Evolutionary conservation across 805 yeast genomes (phyloP).

Genomic region (Candida ortonii): DNA sequence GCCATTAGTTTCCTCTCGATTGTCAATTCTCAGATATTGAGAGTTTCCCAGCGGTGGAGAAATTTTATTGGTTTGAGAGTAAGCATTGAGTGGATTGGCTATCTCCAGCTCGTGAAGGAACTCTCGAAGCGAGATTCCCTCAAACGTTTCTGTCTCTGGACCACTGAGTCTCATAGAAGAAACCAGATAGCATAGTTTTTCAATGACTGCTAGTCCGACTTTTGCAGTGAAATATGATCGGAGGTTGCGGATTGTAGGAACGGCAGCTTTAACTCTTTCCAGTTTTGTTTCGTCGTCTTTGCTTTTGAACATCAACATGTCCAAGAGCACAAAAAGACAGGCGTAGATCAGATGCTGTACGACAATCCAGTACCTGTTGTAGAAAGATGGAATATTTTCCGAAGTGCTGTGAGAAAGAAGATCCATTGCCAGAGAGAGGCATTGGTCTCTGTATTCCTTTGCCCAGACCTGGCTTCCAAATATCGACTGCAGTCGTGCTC

Average conservation of each 20-base stretch:
- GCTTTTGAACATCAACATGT: constrained; percentile 26
- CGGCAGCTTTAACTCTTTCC: constrained; percentile 16
- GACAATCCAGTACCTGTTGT: constrained; percentile 27
- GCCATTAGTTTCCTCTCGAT: background rate
- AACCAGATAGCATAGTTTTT: constrained; percentile 23
- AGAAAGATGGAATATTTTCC: constrained; percentile 18
- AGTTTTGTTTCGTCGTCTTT: constrained; percentile 21
- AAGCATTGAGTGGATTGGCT: constrained; percentile 12
- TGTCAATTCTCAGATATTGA: constrained; percentile 19
- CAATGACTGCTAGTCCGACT: constrained; percentile 28
- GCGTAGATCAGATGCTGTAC: constrained; percentile 28
- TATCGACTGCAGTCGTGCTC: constrained; percentile 20
- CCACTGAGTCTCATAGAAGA: constrained; percentile 16
- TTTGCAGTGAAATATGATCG: constrained; percentile 24
- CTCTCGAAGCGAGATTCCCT: constrained; percentile 20
- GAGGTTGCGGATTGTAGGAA: constrained; percentile 18
- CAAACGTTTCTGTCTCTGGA: constrained; percentile 12
- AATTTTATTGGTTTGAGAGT: constrained; percentile 1
- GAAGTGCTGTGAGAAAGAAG: constrained; percentile 21
- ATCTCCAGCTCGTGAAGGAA: constrained; percentile 20
- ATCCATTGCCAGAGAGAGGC: constrained; percentile 17
- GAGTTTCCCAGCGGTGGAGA: constrained; percentile 12
- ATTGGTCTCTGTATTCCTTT: constrained; percentile 18
- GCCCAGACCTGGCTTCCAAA: constrained; percentile 23
- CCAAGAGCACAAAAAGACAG: constrained; percentile 25